Conservation (phyloP, 257 asterid genomes). For the Nicotiana undulata region DNA sequence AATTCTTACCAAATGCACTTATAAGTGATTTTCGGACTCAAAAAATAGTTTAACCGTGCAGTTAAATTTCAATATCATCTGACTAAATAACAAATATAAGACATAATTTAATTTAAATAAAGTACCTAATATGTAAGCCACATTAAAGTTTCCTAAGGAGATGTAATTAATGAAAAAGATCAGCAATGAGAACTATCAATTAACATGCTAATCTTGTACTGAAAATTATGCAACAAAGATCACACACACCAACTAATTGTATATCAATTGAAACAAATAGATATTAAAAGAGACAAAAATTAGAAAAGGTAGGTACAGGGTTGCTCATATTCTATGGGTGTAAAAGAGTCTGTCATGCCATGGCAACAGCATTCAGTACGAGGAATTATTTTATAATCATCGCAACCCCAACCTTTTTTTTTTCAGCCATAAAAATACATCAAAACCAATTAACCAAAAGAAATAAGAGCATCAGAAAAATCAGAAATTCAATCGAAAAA, state of each 20-base stretch:
- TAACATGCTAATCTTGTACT: too few relatives aligned
- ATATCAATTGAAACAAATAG: not conserved
- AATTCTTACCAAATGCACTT: too few relatives aligned
- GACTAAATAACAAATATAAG: too few relatives aligned
- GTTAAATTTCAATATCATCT: too few relatives aligned
- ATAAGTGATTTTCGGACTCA: too few relatives aligned
- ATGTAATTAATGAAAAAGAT: too few relatives aligned
- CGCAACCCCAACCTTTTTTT: slow-evolving; percentile 19
- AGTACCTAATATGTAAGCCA: too few relatives aligned
- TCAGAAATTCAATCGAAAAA: not conserved
- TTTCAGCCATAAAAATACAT: not conserved
- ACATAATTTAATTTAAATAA: too few relatives aligned
- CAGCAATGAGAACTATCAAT: not conserved
- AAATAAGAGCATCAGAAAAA: not conserved
- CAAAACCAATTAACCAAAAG: not conserved
- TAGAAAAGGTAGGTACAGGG: not conserved
- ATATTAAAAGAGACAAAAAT: not conserved
- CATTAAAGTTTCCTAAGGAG: too few relatives aligned
- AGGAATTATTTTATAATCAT: slow-evolving; percentile 68
- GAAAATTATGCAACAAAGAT: too few relatives aligned
- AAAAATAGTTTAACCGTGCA: too few relatives aligned
- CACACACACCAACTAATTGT: not conserved
- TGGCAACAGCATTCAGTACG: slow-evolving; percentile 58
- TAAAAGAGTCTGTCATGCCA: slow-evolving; percentile 59
- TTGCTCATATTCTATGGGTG: slow-evolving; percentile 89